A percentile compares a stretch with the other conserved stretches of the same genome.
Evolutionary conservation across 2,329 filamentous ascomycete species (phyloP).

Genomic region (Daldinia sp.): DNA sequence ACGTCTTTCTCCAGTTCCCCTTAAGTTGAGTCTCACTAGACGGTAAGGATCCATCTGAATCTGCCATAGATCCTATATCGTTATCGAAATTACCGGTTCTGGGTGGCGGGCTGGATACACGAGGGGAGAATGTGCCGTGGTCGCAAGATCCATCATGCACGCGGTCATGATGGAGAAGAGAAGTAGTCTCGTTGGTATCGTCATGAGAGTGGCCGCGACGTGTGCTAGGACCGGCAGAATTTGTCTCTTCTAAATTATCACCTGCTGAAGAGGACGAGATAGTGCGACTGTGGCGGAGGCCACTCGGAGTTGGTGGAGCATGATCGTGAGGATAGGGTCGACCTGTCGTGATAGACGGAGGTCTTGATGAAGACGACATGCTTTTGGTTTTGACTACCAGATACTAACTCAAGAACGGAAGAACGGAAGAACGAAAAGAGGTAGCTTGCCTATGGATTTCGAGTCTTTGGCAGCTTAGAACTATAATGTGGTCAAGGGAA

Average conservation of each 20-base stretch:
- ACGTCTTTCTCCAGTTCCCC: conserved; percentile 60
- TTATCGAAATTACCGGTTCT: conserved; percentile 50
- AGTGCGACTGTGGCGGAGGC: conserved; percentile 50
- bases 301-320: conserved; percentile 49
- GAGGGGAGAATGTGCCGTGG: conserved; percentile 83
- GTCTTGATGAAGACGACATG: conserved; percentile 43
- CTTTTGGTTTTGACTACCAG: not conserved
- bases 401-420: not conserved
- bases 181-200: conserved; percentile 62
- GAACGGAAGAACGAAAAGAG: not conserved
- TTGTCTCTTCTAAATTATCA: conserved; percentile 16
- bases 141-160: conserved; percentile 67
- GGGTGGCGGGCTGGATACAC: conserved; percentile 64
- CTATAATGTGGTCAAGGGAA: not conserved
- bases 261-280: conserved; percentile 45
- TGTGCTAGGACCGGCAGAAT: conserved; percentile 35
- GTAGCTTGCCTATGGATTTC: conserved; percentile 6
- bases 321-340: conserved; percentile 44
- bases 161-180: conserved; percentile 57
- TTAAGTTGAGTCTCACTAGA: conserved; percentile 55
- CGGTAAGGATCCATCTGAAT: conserved; percentile 53
- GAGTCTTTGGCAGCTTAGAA: conserved; percentile 10
- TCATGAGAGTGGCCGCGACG: conserved; percentile 26
- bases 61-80: conserved; percentile 50
- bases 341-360: conserved; percentile 35